Percentiles rank a stretch among this genome's conserved stretches.
Conservation (phyloP, 768 basidiomycete genomes). For the Lenzites betulinus region DNA sequence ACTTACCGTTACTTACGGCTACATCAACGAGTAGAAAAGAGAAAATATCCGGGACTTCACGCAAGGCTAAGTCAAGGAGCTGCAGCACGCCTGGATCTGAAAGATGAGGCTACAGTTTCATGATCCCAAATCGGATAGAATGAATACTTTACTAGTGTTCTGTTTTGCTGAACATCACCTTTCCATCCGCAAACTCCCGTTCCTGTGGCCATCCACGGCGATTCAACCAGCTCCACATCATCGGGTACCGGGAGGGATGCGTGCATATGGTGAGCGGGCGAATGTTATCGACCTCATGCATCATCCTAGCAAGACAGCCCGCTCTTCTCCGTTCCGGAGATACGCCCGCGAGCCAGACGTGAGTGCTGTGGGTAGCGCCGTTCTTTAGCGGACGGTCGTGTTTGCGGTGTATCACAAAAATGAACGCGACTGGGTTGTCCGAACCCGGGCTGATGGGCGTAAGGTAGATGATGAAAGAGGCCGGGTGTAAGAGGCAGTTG, state of each 20-base stretch:
- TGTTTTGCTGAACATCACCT: slow-evolving; percentile 26
- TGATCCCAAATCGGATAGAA: background rate
- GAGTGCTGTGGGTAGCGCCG: slow-evolving; percentile 18
- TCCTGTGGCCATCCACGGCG: slow-evolving; percentile 26
- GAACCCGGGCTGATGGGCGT: background rate
- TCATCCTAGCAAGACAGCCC: slow-evolving; percentile 26
- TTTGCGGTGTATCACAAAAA: slow-evolving; percentile 23
- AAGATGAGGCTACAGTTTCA: no score
- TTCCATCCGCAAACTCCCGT: slow-evolving; percentile 22
- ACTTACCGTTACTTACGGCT: no score
- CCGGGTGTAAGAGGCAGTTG: slow-evolving; percentile 13
- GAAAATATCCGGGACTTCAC: no score
- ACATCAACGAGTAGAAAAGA: no score
- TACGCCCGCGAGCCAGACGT: slow-evolving; percentile 31
- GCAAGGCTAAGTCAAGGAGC: no score
- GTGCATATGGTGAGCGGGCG: slow-evolving; percentile 26
- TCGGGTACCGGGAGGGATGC: slow-evolving; percentile 21
- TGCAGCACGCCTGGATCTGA: no score
- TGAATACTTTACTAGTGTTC: background rate
- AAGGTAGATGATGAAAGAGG: slow-evolving; percentile 25
- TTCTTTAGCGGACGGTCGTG: slow-evolving; percentile 18
- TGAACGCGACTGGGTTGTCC: slow-evolving; percentile 19
- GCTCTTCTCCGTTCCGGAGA: slow-evolving; percentile 18
- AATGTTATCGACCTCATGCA: slow-evolving; percentile 13
- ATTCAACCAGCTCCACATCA: slow-evolving; percentile 30